Base-by-base conservation (phyloP, 257 asterid genomes). In the Mentha longifolia region DNA sequence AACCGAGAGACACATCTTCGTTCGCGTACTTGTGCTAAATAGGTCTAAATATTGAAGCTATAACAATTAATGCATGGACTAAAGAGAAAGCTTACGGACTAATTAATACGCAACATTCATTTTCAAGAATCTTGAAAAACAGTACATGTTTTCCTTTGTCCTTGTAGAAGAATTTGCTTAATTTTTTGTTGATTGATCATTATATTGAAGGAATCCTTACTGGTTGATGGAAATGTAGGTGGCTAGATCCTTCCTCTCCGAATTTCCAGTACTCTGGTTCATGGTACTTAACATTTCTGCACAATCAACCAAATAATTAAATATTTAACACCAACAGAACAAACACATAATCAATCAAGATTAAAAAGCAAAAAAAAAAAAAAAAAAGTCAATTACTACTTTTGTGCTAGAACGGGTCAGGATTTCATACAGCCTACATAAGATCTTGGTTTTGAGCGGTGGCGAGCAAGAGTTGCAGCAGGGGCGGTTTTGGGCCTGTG, bases 261-360 rank as follows among this genome's bases (percentile, higher is more conserved):
- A 92, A 92, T 84, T 92, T 92, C 97, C 98, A 92, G 85, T 67
- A 85, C 86, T 92, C 98, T 6, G 97, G 98, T 75, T 92, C 98
- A 11, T 90, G 98, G 83, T 92, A 92, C 77, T 91, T 92, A 12
- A 90, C 98, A 42, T 75, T 88, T 84, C 98, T 93, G 78, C 33
- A 77, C 22, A 66, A 72, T 75, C 74, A 7, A 42, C 55, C 35
- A 12, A 4, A 9, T 65, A 42, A 67, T 65, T 46, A 41, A 67
- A 54, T 13, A 70, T 43, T 41, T 33, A 16, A 46, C 17, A 46
- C n/a, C 55, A 33, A 51, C 13, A 17, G 17, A 64, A 57, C 15
- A 28, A 49, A 15, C 43, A 67, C 7, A 22, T 43, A 15, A 70
- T 10, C n/a, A 9, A 30, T 30, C 3, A 64, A 31, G 16, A n/a